Base-by-base conservation (phyloP, 805 yeast genomes). In the Saturnispora besseyi region DNA sequence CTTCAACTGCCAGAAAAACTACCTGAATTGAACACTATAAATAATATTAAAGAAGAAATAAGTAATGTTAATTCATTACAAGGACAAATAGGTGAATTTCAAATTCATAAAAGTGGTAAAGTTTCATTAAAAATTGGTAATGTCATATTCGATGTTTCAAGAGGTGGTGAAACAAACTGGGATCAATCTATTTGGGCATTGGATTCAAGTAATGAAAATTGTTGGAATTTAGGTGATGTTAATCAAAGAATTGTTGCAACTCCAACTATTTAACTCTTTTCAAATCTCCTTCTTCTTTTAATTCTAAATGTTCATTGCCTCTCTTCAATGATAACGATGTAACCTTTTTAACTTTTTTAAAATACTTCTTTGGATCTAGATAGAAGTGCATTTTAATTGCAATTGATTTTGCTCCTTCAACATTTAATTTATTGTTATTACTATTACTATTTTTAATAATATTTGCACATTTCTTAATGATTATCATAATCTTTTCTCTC, bases 101-200 rank as follows among this genome's bases (percentile, higher is more conserved):
- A 91, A 49, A 72, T 82, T 43, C 96, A 90, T 63, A 78, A 82
- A 59, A 87, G 96, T 1, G 98, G 98, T 3, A 86, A 78, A 61
- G 64, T 88, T 21, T 74, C 95, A 3, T 75, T 90, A 64, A 76
- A 79, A 52, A 68, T 91, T 36, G 96, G 96, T 12, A 77, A 79
- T 46, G 76, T 79, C 7, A 72, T 77, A 3, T 75, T 82, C 74
- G 87, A 84, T 50, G 80, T 89, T 22, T 71, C 81, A 4, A 75
- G 77, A 58, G 96, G 96, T 13, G 79, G 87, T 3, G 75, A 81
- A 11, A 64, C 85, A 6, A 72, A 77, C 4, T 82, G 88, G 54
- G 66, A 84, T 28, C 96, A 91, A 63, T 91, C 87, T 51, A 71
- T 87, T 9, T 78, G 84, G 12, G 65, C 66, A 1, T 66, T 72